These are phyloP conservation scores for Conticribra guillardii DNA, from an alignment of 108 stramenopile species.

Conservation along the genomic window DNA sequence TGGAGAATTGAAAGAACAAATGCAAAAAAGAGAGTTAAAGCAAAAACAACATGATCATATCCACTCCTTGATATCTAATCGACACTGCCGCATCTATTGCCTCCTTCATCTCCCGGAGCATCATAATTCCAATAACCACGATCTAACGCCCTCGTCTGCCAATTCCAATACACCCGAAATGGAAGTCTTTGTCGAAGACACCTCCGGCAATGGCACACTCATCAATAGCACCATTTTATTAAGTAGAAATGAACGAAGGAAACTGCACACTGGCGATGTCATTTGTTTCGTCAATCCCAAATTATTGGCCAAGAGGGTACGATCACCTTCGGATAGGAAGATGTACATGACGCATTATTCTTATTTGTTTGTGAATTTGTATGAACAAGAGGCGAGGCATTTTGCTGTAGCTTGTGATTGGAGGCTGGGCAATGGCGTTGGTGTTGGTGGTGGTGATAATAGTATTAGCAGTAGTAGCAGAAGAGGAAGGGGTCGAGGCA, in stretches of 20 bases:
- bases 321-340: constrained; percentile 36
- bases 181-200: constrained; percentile 90
- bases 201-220: constrained; percentile 91
- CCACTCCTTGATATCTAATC: constrained; percentile 76
- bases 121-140: neutral
- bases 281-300: constrained; percentile 87
- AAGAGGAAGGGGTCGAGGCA: neutral
- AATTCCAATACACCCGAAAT: constrained; percentile 29
- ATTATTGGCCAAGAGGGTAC: constrained; percentile 60
- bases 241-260: constrained; percentile 71
- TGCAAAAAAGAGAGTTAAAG: constrained; percentile 32
- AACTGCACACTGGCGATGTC: constrained; percentile 92
- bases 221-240: constrained; percentile 80
- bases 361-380: constrained; percentile 78
- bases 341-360: constrained; percentile 63
- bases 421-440: constrained; percentile 6
- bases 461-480: neutral
- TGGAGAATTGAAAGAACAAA: constrained; percentile 13
- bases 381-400: constrained; percentile 50
- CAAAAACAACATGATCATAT: constrained; percentile 59
- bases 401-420: neutral
- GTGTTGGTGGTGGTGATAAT: neutral
- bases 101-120: constrained; percentile 27
- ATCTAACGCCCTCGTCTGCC: neutral
- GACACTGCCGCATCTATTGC: constrained; percentile 80